These are phyloP conservation scores for Rhynchospora pubera DNA, from an alignment of 176 grass and related monocot genomes.

Conservation along the genomic window DNA sequence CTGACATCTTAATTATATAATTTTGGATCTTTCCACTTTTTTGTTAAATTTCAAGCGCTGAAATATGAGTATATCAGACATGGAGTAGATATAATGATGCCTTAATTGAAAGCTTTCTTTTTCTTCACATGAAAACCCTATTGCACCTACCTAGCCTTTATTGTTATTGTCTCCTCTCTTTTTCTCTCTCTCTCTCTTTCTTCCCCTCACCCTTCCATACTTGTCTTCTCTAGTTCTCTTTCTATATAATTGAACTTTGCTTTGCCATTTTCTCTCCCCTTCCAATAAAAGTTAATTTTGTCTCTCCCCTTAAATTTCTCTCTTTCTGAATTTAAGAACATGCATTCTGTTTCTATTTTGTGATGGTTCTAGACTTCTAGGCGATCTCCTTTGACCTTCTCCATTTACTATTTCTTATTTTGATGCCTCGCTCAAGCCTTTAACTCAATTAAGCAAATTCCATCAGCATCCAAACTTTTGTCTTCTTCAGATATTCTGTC, in stretches of 20 bases:
- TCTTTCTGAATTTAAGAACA: background rate
- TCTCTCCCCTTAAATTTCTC: background rate
- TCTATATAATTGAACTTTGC: conserved; percentile 4
- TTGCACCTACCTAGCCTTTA: conserved; percentile 29
- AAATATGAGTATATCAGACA: background rate
- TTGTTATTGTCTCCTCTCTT: conserved; percentile 17
- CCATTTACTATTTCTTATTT: background rate
- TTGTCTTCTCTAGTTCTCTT: conserved; percentile 12
- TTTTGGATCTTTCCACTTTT: conserved; percentile 1
- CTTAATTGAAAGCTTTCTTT: conserved; percentile 17
- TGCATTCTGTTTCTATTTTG: conserved; percentile 3
- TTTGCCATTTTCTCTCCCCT: background rate
- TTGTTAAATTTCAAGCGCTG: conserved; percentile 1
- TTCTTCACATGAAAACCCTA: conserved; percentile 28
- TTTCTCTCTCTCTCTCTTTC: conserved; percentile 4
- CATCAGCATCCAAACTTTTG: conserved; percentile 1
- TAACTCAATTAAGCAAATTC: background rate
- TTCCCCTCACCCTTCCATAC: background rate
- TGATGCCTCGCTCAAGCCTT: background rate
- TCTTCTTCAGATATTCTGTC: background rate
- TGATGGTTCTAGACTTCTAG: background rate
- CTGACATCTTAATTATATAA: background rate
- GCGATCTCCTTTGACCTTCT: background rate
- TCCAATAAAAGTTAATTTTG: background rate
- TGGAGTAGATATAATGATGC: conserved; percentile 12